phyloP scores from a whole-genome alignment of 2,329 filamentous ascomycete genomes.

The Emmonsia crescens region DNA sequence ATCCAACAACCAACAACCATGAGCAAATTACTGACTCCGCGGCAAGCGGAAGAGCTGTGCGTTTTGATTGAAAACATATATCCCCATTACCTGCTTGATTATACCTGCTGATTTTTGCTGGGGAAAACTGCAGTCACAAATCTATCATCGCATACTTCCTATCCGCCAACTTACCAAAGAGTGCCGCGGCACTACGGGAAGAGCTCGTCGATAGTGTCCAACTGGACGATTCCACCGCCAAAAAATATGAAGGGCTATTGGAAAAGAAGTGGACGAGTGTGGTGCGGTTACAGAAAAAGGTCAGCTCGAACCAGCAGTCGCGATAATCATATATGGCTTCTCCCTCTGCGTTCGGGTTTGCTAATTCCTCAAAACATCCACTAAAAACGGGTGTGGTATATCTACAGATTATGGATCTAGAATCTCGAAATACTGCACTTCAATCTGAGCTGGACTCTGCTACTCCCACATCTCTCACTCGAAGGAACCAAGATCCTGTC shows the following conservation, averaged over 20 bases:
- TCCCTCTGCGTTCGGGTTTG: neutral
- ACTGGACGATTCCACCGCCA: conserved; percentile 70
- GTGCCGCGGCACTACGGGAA: conserved; percentile 60
- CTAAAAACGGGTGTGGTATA: conserved; percentile 1
- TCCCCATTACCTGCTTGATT: conserved; percentile 8
- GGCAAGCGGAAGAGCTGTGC: conserved; percentile 56
- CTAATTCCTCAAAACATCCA: neutral
- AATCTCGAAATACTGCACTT: conserved; percentile 59
- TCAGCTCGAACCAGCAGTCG: conserved; percentile 24
- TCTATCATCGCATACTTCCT: conserved; percentile 82
- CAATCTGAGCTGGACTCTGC: conserved; percentile 78
- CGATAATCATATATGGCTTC: neutral
- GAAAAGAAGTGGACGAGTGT: conserved; percentile 99
- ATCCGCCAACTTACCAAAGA: conserved; percentile 59
- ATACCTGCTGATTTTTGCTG: conserved; percentile 6
- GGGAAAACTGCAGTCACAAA: conserved; percentile 58
- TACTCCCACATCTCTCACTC: conserved; percentile 66
- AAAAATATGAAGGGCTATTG: conserved; percentile 87
- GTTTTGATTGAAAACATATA: neutral
- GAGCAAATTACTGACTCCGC: conserved; percentile 63
- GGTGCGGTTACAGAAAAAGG: conserved; percentile 91
- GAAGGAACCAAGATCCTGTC: conserved; percentile 70
- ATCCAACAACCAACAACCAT: conserved; percentile 35
- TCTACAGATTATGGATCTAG: conserved; percentile 79
- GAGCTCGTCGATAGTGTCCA: conserved; percentile 59